phyloP scores from a whole-genome alignment of 106 monocot genomes.

The Dioscorea alata region DNA sequence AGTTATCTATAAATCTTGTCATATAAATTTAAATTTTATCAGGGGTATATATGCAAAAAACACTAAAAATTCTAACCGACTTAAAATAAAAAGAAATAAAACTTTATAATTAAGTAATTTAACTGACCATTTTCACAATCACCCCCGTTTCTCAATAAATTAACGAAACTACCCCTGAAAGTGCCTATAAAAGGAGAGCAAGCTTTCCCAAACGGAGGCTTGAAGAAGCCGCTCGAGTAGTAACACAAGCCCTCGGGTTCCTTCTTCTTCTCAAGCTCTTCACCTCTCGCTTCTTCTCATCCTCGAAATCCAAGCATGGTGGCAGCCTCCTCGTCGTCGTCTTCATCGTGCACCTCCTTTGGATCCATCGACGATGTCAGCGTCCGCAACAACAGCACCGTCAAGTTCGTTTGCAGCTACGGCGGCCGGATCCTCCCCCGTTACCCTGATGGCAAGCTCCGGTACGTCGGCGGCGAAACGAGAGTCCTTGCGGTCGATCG shows the following conservation, averaged over 20 bases:
- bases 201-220: conserved; percentile 15
- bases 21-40: no score
- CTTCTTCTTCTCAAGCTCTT: not conserved
- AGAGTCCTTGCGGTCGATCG: conserved; percentile 65
- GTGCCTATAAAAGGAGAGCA: conserved; percentile 21
- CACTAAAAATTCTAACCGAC: no score
- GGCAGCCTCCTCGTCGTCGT: conserved; percentile 31
- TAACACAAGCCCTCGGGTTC: conserved; percentile 3
- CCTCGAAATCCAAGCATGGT: conserved; percentile 20
- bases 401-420: conserved; percentile 84
- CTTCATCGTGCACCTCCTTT: conserved; percentile 44
- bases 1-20: no score
- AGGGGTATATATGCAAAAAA: no score
- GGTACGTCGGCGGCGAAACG: conserved; percentile 67
- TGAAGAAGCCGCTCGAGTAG: conserved; percentile 27
- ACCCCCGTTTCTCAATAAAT: not conserved
- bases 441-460: conserved; percentile 58
- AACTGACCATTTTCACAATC: no score
- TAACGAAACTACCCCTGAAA: not conserved
- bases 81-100: no score
- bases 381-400: conserved; percentile 3
- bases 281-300: not conserved
- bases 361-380: conserved; percentile 40
- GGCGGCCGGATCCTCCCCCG: conserved; percentile 72
- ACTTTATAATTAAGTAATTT: no score